A percentile compares a stretch with the other conserved stretches of the same genome.
phyloP scores from a whole-genome alignment of 1,284 basidiomycete species.

The Ceraceosorus guamensis region DNA sequence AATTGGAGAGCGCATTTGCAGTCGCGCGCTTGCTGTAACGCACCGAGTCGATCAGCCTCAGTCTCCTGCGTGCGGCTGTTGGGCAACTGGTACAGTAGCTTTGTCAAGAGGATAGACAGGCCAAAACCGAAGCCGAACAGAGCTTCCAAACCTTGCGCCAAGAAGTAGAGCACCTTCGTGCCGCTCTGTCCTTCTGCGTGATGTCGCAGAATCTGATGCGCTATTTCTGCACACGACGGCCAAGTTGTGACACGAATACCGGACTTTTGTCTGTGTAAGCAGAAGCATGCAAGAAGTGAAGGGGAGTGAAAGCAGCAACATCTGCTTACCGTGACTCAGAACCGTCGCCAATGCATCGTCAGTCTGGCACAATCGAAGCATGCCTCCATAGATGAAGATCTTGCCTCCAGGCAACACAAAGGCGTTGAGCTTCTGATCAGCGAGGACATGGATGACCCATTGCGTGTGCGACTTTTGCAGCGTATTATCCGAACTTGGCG shows the following conservation, averaged over 20 bases:
- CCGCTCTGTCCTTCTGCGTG: conserved; percentile 43
- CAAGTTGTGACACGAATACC: conserved; percentile 4
- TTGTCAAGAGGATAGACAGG: conserved; percentile 50
- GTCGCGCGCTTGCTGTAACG: conserved; percentile 69
- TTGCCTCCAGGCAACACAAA: conserved; percentile 66
- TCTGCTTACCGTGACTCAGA: conserved; percentile 66
- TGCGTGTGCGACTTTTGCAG: conserved; percentile 13
- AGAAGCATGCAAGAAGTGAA: not conserved
- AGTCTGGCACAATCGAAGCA: conserved; percentile 69
- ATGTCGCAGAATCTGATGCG: conserved; percentile 57
- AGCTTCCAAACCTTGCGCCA: conserved; percentile 19
- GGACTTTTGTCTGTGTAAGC: not conserved
- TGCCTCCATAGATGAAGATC: conserved; percentile 79
- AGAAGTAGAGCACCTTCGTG: conserved; percentile 32
- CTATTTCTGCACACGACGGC: conserved; percentile 60
- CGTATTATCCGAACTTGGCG: not conserved
- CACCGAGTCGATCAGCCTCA: conserved; percentile 60
- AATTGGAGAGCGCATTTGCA: conserved; percentile 52
- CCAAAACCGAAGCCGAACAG: conserved; percentile 32
- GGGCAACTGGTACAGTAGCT: conserved; percentile 63
- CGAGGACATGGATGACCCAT: conserved; percentile 74
- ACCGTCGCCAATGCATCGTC: conserved; percentile 80
- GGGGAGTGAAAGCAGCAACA: not conserved
- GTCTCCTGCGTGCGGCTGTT: conserved; percentile 74
- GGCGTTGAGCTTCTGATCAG: conserved; percentile 69